Base-by-base conservation (phyloP, 768 basidiomycete genomes). In the Lentinula sp. region DNA sequence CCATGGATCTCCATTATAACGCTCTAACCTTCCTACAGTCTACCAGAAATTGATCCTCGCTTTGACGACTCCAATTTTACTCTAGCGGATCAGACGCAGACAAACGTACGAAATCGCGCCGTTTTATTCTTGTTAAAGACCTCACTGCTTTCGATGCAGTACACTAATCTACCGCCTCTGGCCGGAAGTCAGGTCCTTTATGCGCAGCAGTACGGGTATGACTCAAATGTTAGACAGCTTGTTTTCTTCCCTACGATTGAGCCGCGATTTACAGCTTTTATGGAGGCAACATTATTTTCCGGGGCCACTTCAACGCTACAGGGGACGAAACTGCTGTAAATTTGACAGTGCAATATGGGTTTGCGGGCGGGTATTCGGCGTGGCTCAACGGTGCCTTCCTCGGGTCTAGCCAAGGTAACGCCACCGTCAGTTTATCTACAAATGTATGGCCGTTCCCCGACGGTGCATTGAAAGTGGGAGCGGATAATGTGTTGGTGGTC, bases 121-220 rank as follows among this genome's bases (percentile, higher is more conserved):
- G 18, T 23, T n/a, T 36, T 28, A 8, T 28, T 53, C 12, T 12
- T 46, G 39, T 57, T 15, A 64, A 32, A 6, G 23, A 15, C 12
- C 23, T 18, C n/a, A n/a, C 18, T 28, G 6, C 15, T 45, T 52
- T 46, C 20, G 16, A 28, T 45, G 8, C 51, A 82, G 81, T 82
- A 81, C 64, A 81, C 80, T 2, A 81, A 81, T 65, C 71, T 81
- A 8, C 80, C 79, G 2, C 75, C 76, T 2, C 63, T 81, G 16
- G 72, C 77, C 0, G 79, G 78, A 16, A 68, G 71, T 37, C 69
- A 70, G 28, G 80, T 83, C 18, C 68, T 83, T 28, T 82, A 82
- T 66, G 79, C 79, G 3, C 80, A 81, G 57, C 80, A 83, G 71
- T 81, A 83, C 58, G 81, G 79, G 79, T 80, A 66, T 18, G 72